Percentiles rank a stretch among this genome's conserved stretches.
Conservation (phyloP, 805 yeast species). For the Candida ficus region DNA sequence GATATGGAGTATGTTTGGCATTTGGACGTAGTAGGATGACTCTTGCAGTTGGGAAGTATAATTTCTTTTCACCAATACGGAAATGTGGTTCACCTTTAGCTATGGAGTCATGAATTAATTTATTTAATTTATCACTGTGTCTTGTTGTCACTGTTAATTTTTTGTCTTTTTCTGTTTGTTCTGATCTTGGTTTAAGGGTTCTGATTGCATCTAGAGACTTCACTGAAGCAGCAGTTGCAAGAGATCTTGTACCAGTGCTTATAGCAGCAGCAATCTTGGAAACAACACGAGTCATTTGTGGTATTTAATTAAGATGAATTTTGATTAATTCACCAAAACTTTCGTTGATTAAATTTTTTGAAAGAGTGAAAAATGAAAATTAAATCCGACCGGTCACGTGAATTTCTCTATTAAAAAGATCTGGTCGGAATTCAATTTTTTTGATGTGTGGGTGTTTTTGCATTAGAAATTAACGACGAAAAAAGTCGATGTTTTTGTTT, state of each 20-base stretch:
- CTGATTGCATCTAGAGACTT: conserved; percentile 7
- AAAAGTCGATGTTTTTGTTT: background rate
- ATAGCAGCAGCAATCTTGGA: conserved; percentile 11
- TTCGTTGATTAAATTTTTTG: background rate
- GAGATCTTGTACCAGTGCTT: conserved; percentile 19
- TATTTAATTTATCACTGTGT: conserved; percentile 23
- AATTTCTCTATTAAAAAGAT: too few species aligned
- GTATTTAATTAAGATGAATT: too few species aligned
- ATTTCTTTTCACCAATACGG: conserved; percentile 67
- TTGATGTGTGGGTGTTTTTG: conserved; percentile 2
- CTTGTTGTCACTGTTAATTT: conserved; percentile 18
- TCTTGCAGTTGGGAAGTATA: conserved; percentile 83
- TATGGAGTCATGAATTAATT: conserved; percentile 38
- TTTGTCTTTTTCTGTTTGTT: conserved; percentile 14
- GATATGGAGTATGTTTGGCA: conserved; percentile 96
- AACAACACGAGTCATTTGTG: conserved; percentile 1
- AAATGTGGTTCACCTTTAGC: conserved; percentile 72
- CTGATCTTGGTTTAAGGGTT: conserved; percentile 9
- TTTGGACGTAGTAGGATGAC: conserved; percentile 79
- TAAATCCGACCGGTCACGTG: too few species aligned
- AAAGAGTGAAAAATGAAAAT: too few species aligned
- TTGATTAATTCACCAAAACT: too few species aligned
- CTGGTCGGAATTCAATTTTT: too few species aligned
- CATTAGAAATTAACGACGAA: conserved; percentile 1
- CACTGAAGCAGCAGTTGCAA: conserved; percentile 11